Evolutionary conservation across 345 rosid genomes (phyloP).

Genomic region (Brassica rapa): DNA sequence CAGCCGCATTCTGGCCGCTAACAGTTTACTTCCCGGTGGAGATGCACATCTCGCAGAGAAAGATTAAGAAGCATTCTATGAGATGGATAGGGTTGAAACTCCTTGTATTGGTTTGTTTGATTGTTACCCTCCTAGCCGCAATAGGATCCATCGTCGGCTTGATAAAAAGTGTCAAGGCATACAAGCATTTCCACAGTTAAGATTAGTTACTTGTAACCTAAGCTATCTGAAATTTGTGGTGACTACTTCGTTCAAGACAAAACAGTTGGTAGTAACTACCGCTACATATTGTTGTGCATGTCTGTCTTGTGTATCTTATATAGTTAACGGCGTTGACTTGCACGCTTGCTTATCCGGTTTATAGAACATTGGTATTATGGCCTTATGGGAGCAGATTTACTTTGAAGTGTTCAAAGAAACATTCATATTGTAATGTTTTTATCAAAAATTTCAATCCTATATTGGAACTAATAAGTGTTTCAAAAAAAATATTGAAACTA

Average conservation of each 20-base stretch:
- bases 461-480: background rate
- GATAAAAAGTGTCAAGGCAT: constrained; percentile 50
- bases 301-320: background rate
- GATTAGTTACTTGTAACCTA: background rate
- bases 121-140: constrained; percentile 62
- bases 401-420: background rate
- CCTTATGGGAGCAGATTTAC: background rate
- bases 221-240: background rate
- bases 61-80: constrained; percentile 50
- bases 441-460: background rate
- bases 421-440: background rate
- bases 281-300: background rate
- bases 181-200: constrained; percentile 59
- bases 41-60: constrained; percentile 68
- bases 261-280: constrained; percentile 1
- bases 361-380: background rate
- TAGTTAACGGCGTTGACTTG: background rate
- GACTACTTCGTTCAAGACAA: background rate
- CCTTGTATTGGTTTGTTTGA: constrained; percentile 56
- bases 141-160: constrained; percentile 75
- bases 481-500: background rate
- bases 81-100: constrained; percentile 73
- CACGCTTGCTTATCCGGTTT: background rate
- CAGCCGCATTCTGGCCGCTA: constrained; percentile 77
- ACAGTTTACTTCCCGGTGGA: constrained; percentile 85